A percentile compares a stretch with the other conserved stretches of the same genome.
Evolutionary conservation across 2,329 filamentous ascomycete genomes (phyloP).

Genomic region (Alternaria brassicae): DNA sequence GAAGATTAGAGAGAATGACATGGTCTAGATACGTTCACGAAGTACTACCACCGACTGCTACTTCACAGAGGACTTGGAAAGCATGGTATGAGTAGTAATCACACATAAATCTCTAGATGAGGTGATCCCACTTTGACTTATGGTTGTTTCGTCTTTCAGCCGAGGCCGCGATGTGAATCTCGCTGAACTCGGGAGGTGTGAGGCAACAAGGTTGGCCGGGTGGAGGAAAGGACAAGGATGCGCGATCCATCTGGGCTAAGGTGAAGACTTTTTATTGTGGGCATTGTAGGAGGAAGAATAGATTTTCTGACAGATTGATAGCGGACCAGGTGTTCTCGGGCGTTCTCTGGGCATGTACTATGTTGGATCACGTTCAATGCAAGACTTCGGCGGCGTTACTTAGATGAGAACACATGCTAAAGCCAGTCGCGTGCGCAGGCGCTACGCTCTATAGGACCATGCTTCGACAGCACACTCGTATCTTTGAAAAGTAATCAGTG

Average conservation of each 20-base stretch:
- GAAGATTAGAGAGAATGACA: not conserved
- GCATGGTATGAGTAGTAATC: not conserved
- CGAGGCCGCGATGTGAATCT: not conserved
- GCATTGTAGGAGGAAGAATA: not conserved
- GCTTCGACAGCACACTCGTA: not conserved
- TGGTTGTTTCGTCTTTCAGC: not conserved
- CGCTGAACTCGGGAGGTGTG: not conserved
- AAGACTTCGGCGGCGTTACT: slow-evolving; percentile 1
- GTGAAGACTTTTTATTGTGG: not conserved
- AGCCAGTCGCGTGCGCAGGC: not conserved
- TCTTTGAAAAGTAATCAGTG: not conserved
- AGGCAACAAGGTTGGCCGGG: not conserved
- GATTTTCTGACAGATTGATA: not conserved
- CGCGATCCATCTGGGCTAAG: not conserved
- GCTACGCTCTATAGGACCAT: not conserved
- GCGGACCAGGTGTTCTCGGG: not conserved
- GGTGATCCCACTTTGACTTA: not conserved
- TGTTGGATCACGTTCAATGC: not conserved
- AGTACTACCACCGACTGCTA: not conserved
- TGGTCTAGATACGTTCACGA: not conserved
- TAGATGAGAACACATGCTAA: not conserved
- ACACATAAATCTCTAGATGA: not conserved
- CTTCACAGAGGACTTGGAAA: not conserved
- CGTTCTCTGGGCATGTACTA: not conserved
- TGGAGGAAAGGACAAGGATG: not conserved